A percentile compares a stretch with the other conserved stretches of the same genome.
Evolutionary conservation across 352 stramenopile genomes (phyloP).

Genomic region (Phytophthora boehmeriae): DNA sequence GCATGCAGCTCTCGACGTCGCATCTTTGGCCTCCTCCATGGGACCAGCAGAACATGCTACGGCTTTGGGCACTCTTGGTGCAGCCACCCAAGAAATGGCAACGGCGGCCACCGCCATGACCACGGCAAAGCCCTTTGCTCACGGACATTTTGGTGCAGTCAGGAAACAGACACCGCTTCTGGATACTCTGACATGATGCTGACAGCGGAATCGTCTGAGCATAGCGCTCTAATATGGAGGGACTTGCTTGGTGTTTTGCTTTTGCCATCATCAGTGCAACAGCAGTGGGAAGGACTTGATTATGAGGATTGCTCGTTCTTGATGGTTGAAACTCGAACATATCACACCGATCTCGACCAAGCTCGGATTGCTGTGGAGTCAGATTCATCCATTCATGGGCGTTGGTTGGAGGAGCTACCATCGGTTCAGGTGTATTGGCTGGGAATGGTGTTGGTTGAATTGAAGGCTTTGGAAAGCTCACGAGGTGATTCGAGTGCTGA

Average conservation of each 20-base stretch:
- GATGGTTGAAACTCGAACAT: slow-evolving; percentile 9
- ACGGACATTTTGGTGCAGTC: slow-evolving; percentile 73
- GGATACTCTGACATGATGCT: slow-evolving; percentile 54
- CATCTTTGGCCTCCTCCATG: slow-evolving; percentile 77
- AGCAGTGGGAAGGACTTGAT: slow-evolving; percentile 18
- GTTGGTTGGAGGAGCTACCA: slow-evolving; percentile 5
- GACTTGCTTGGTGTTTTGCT: slow-evolving; percentile 11
- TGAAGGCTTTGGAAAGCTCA: slow-evolving; percentile 1
- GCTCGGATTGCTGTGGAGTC: background rate
- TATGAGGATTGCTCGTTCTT: background rate
- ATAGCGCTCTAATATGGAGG: slow-evolving; percentile 51
- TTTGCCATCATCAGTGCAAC: slow-evolving; percentile 23
- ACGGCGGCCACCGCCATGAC: slow-evolving; percentile 67
- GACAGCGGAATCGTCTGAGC: slow-evolving; percentile 45
- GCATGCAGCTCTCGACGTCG: slow-evolving; percentile 64
- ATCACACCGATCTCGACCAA: slow-evolving; percentile 7
- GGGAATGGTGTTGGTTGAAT: background rate
- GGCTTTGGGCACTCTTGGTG: slow-evolving; percentile 72
- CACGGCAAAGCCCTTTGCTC: slow-evolving; percentile 65
- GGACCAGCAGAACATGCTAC: slow-evolving; percentile 70
- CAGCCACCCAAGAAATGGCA: slow-evolving; percentile 60
- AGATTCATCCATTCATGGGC: background rate
- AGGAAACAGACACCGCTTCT: slow-evolving; percentile 66
- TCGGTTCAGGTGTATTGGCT: slow-evolving; percentile 3
- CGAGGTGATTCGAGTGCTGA: slow-evolving; percentile 5